Conservation (phyloP, 768 basidiomycete genomes). For the Chalciporus sphaerocephalus region DNA sequence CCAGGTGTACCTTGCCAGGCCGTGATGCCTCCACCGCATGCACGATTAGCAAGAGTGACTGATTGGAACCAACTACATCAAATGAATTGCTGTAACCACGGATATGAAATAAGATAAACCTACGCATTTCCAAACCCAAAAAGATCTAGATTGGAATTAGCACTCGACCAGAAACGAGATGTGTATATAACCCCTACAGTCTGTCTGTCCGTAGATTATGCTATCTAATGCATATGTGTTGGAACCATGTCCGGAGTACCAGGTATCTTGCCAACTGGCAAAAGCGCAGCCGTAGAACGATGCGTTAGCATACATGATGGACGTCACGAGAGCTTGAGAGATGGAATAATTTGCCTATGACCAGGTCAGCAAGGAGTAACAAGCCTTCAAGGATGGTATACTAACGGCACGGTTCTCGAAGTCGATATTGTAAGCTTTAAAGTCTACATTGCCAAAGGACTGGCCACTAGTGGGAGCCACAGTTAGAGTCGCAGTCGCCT, state of each 20-base stretch:
- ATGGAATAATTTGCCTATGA: conserved; percentile 56
- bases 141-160: conserved; percentile 1
- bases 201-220: conserved; percentile 58
- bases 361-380: no score
- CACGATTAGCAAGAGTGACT: conserved; percentile 55
- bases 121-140: conserved; percentile 14
- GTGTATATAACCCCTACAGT: conserved; percentile 42
- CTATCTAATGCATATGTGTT: conserved; percentile 61
- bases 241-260: conserved; percentile 57
- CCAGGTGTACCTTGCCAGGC: conserved; percentile 54
- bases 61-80: conserved; percentile 54
- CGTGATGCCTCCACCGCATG: conserved; percentile 59
- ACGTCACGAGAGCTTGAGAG: conserved; percentile 58
- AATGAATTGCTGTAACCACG: neutral
- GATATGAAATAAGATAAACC: neutral
- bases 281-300: conserved; percentile 41
- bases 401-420: conserved; percentile 64
- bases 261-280: conserved; percentile 36
- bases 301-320: conserved; percentile 61
- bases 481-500: conserved; percentile 53
- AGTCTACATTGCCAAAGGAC: conserved; percentile 51
- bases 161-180: neutral
- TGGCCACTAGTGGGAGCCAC: conserved; percentile 50
- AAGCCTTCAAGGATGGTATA: neutral
- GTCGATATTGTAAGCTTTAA: conserved; percentile 64